Base-by-base conservation (phyloP, 2,329 filamentous ascomycete species). In the Aspergillus amoenus region DNA sequence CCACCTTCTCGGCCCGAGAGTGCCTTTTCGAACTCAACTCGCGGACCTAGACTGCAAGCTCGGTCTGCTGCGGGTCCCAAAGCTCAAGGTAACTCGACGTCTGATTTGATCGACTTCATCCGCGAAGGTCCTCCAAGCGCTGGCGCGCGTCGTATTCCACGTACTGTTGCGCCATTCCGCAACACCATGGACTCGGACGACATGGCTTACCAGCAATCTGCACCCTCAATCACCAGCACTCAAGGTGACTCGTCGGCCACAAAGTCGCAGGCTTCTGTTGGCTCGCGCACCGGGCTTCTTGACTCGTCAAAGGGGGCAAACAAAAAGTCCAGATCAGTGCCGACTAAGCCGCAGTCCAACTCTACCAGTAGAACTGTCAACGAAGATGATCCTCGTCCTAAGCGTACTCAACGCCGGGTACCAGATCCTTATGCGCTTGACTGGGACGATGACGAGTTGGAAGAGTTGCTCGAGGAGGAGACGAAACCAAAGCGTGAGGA, bases 401-500 rank as follows among this genome's bases (percentile, higher is more conserved):
- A 85, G 65, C 85, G 89, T 53, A 96, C 90, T 68, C 90, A 88
- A 44, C 84, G 88, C 45, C 86, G 91, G 27, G 85, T 92, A 51
- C 89, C 85, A 56, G 94, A 99, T 67, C 94, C 93, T 0, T 97
- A 97, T 64, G 91, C 92, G n/a, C 91, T 97, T 61, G 93, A 97
- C 68, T 65, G 66, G 21, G 78, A 78, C 52, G 89, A 87, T 65
- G 88, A 91, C 53, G 87, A 87, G 4, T 80, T 87, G 8, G 82
- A 84, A 13, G 81, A 86, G 2, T 79, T 84, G 30, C 70, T 82
- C 18, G 72, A 80, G 34, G 60, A 66, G 13, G 34, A 30, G 27
- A 57, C 66, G n/a, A 70, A 73, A 52, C 70, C 70, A 8, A 63
- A 67, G 42, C 70, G 72, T n/a, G 67, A 77, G 18, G 76, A 80